phyloP scores from a whole-genome alignment of 2,329 filamentous ascomycete species.

The Fusarium begoniae region DNA sequence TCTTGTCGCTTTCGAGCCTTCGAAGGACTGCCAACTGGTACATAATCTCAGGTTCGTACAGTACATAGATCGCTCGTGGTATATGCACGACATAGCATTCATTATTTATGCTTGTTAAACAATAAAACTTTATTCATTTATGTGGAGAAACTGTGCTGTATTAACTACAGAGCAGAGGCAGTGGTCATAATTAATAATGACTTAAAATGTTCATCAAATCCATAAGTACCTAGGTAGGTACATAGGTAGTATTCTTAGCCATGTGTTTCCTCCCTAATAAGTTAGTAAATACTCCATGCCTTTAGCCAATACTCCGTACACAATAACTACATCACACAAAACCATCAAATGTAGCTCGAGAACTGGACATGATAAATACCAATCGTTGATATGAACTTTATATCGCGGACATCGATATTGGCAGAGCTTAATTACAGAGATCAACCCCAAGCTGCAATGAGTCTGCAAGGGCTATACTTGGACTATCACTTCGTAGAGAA shows the following conservation, averaged over 20 bases:
- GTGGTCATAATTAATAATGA: not conserved
- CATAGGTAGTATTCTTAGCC: not conserved
- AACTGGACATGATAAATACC: not conserved
- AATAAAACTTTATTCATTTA: slow-evolving; percentile 21
- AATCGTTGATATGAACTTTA: not conserved
- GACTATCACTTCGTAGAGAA: slow-evolving; percentile 12
- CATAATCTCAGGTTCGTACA: not conserved
- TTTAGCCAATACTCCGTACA: not conserved
- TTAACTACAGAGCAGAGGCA: not conserved
- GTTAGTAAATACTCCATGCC: no score
- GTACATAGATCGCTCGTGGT: slow-evolving; percentile 17
- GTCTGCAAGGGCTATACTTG: not conserved
- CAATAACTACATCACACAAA: not conserved
- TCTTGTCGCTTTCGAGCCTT: slow-evolving; percentile 1
- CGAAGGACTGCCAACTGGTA: not conserved
- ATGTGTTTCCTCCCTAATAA: not conserved
- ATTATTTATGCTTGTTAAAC: slow-evolving; percentile 25
- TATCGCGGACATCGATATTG: slow-evolving; percentile 10
- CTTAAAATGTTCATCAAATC: not conserved
- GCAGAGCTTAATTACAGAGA: slow-evolving; percentile 16
- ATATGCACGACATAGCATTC: slow-evolving; percentile 32
- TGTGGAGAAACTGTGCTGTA: slow-evolving; percentile 17
- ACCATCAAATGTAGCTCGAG: not conserved
- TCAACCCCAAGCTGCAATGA: slow-evolving; percentile 38
- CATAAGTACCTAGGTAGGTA: not conserved